Percentiles rank a stretch among this genome's conserved stretches.
These are phyloP conservation scores for Tulasnella sp. DNA, from an alignment of 768 basidiomycete species.

Conservation along the genomic window DNA sequence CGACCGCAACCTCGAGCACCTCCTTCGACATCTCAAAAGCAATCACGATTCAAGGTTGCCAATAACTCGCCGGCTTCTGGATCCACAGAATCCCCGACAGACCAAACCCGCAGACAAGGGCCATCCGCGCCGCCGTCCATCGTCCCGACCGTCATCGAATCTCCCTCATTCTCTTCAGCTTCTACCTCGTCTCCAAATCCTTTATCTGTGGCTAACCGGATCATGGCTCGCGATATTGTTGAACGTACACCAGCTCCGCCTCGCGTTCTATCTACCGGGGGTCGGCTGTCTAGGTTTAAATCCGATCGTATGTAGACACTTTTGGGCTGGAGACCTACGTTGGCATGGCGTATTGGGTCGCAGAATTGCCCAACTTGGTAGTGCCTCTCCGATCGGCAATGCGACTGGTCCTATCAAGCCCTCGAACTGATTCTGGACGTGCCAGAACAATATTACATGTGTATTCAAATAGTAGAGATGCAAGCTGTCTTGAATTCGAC, in stretches of 20 bases:
- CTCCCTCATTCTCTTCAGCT: conserved; percentile 3
- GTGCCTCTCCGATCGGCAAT: no score
- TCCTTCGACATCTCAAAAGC: neutral
- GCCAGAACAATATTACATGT: no score
- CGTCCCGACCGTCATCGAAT: conserved; percentile 4
- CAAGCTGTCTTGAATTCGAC: no score
- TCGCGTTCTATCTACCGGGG: neutral
- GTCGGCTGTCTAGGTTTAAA: conserved; percentile 18
- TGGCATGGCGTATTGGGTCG: neutral
- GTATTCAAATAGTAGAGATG: no score
- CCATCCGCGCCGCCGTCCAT: neutral
- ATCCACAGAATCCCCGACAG: neutral
- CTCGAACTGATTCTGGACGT: no score
- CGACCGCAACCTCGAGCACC: neutral
- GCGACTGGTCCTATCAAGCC: no score
- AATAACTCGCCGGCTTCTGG: neutral
- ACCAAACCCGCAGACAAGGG: neutral
- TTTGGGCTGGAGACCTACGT: neutral
- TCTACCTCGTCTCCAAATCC: neutral
- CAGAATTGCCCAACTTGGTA: neutral
- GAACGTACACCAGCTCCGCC: neutral
- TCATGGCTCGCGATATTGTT: conserved; percentile 19
- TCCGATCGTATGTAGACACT: conserved; percentile 11
- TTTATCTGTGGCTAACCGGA: neutral
- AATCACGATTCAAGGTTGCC: neutral